phyloP scores from a whole-genome alignment of 2,329 filamentous ascomycete genomes.

The Fusarium mangiferae region DNA sequence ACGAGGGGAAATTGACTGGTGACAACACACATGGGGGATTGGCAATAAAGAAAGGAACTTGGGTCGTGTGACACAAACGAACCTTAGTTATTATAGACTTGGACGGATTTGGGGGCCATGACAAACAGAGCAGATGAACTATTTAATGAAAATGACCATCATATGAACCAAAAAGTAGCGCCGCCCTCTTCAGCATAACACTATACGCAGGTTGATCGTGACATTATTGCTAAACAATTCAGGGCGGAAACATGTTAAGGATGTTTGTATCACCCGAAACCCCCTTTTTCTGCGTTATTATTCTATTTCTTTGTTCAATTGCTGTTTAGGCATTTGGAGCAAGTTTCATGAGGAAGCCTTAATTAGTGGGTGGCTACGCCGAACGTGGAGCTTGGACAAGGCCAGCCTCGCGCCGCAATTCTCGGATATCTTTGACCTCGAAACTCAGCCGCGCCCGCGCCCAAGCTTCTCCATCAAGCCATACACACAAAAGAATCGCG shows the following conservation, averaged over 20 bases:
- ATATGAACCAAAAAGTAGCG: constrained; percentile 2
- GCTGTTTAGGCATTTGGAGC: not conserved
- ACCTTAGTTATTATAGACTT: constrained; percentile 41
- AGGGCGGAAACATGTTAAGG: not conserved
- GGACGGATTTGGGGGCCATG: constrained; percentile 33
- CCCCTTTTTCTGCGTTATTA: not conserved
- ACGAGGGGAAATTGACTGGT: constrained; percentile 30
- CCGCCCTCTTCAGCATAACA: not conserved
- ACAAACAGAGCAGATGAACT: constrained; percentile 31
- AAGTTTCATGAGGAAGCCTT: not conserved
- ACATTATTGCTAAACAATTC: not conserved
- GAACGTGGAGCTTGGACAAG: constrained; percentile 29
- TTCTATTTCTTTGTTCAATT: not conserved
- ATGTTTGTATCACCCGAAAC: not conserved
- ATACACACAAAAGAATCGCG: constrained; percentile 10
- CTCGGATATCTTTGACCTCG: constrained; percentile 34
- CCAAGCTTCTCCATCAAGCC: constrained; percentile 31
- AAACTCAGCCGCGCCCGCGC: constrained; percentile 36
- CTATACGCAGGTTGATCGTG: not conserved
- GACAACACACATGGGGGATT: constrained; percentile 25
- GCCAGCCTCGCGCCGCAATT: constrained; percentile 42
- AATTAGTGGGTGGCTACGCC: not conserved
- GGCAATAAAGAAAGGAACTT: constrained; percentile 13
- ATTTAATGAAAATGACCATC: constrained; percentile 44
- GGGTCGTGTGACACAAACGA: constrained; percentile 21